These are phyloP conservation scores for Fusarium chlamydosporum DNA, from an alignment of 2,329 filamentous ascomycete species.

Conservation along the genomic window DNA sequence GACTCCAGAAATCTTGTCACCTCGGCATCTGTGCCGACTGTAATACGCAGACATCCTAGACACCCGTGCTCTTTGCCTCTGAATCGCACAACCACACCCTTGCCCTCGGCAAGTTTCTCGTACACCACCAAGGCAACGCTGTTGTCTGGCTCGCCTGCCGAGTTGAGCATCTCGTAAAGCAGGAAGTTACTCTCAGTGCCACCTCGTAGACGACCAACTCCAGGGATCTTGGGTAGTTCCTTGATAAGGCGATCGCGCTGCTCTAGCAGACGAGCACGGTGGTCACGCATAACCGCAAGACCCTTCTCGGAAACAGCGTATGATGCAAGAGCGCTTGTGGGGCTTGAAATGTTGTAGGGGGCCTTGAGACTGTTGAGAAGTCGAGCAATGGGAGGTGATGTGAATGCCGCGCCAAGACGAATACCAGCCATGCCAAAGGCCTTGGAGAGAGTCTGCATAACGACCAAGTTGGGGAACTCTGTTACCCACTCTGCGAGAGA, in stretches of 20 bases:
- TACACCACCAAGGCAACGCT: slow-evolving; percentile 83
- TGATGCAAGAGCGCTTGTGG: slow-evolving; percentile 84
- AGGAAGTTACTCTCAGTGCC: slow-evolving; percentile 90
- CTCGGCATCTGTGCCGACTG: slow-evolving; percentile 90
- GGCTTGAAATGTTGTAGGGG: slow-evolving; percentile 94
- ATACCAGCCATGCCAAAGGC: slow-evolving; percentile 97
- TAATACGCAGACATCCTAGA: slow-evolving; percentile 88
- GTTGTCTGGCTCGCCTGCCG: slow-evolving; percentile 82
- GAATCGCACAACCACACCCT: slow-evolving; percentile 93
- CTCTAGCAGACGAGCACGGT: slow-evolving; percentile 76
- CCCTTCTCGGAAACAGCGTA: slow-evolving; percentile 78
- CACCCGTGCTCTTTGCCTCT: slow-evolving; percentile 94
- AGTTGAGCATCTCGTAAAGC: slow-evolving; percentile 87
- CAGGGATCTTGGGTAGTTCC: slow-evolving; percentile 80
- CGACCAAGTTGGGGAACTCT: slow-evolving; percentile 94
- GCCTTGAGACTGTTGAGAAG: slow-evolving; percentile 95
- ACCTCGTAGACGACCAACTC: slow-evolving; percentile 85
- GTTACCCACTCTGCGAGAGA: slow-evolving; percentile 92
- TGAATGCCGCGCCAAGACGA: slow-evolving; percentile 87
- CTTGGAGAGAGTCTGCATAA: slow-evolving; percentile 99
- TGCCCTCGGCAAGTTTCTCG: slow-evolving; percentile 84
- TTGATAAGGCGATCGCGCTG: slow-evolving; percentile 83
- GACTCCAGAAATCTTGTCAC: slow-evolving; percentile 83
- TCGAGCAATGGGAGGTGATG: slow-evolving; percentile 78
- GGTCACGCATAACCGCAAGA: slow-evolving; percentile 78